Evolutionary conservation across 2,329 filamentous ascomycete species (phyloP), one percentile per base, ranked within the genome.

Genomic region (Talaromyces amestolkiae): DNA sequence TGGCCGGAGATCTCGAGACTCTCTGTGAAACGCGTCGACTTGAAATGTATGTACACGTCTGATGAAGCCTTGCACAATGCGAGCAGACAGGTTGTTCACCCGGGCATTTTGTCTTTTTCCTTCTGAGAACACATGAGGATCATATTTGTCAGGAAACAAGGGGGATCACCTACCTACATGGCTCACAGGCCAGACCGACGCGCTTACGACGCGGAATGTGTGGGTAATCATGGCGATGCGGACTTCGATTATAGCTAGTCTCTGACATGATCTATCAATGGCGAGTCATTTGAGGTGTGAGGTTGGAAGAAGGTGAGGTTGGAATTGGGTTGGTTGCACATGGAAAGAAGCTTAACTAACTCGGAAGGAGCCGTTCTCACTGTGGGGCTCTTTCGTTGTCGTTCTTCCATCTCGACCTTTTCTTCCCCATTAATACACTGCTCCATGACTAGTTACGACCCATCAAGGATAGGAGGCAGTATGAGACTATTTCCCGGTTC

Each of bases 41-140:
- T 69, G 71, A 15, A 63, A 77, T 77, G 70, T 84, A 84, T 15
- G 76, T 72, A 67, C 83, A 85, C 66, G 70, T 71, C 69, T 84
- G 82, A 5, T 78, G 76, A 35, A 84, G 73, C n/a, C 83, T 78
- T 37, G 78, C 74, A 72, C 83, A 85, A 61, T 82, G 77, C 1
- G 82, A 83, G 69, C 83, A 85, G 0, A 76, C 69, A 0, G 83
- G 83, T 64, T 81, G 78, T 68, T 84, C 82, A 9, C 83, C 83
- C 0, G 82, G 81, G 66, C 83, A 85, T 72, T 79, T 79, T 35
- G 81, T 79, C 70, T 85, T 85, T 71, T 84, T 85, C 49, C 82
- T 78, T 65, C 82, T 84, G 51, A 7, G 1, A 7, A 31, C 43
- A 47, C n/a, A 53, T 54, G 37, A 43, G 39, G 15, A 72, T 61